Evolutionary conservation across 2,329 filamentous ascomycete species (phyloP).

Genomic region (Epichloe amarillans): DNA sequence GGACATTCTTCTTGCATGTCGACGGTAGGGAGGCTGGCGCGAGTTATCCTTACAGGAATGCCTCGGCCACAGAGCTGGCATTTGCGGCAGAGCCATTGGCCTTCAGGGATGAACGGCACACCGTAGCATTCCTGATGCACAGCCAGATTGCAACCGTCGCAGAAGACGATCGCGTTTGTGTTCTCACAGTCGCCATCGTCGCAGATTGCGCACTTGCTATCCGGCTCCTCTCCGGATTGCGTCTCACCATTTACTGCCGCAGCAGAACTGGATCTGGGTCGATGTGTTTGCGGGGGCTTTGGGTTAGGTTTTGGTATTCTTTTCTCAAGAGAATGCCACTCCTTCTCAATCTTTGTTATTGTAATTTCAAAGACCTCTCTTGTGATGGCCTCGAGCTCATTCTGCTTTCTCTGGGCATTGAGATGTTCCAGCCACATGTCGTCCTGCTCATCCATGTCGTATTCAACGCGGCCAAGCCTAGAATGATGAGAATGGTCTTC

Average conservation of each 20-base stretch:
- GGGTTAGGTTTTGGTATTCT: conserved; percentile 94
- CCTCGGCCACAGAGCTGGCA: conserved; percentile 91
- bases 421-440: conserved; percentile 86
- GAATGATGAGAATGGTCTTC: conserved; percentile 21
- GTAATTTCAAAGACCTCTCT: conserved; percentile 94
- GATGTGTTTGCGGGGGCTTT: conserved; percentile 87
- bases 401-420: conserved; percentile 62
- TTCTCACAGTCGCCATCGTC: conserved; percentile 99
- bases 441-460: conserved; percentile 99
- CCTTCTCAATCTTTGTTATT: conserved; percentile 97
- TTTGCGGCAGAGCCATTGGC: conserved; percentile 94
- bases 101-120: conserved; percentile 95
- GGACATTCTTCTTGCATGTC: neutral
- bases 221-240: conserved; percentile 73
- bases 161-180: conserved; percentile 97
- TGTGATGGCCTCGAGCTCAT: conserved; percentile 70
- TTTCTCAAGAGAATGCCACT: conserved; percentile 94
- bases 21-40: neutral
- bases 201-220: conserved; percentile 94
- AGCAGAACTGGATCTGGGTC: conserved; percentile 83
- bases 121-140: conserved; percentile 99
- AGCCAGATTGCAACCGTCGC: conserved; percentile 91
- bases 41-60: conserved; percentile 49
- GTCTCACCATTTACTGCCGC: conserved; percentile 92
- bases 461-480: conserved; percentile 72